Evolutionary conservation across 2,329 filamentous ascomycete genomes (phyloP), one percentile per base, ranked within the genome.

Genomic region (Fusarium albosuccineum): DNA sequence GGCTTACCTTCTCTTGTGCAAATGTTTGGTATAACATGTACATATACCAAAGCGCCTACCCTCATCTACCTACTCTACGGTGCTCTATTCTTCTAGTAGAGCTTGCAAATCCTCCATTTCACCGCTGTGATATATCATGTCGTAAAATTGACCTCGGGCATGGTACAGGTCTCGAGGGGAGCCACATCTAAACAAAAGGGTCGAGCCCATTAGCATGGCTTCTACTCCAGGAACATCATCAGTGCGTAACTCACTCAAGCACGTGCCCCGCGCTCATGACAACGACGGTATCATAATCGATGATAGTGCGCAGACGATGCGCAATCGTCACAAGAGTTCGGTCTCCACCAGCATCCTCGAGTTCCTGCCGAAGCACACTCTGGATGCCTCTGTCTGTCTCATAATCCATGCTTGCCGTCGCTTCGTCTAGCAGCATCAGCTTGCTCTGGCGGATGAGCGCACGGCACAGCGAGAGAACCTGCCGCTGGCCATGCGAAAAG

Each of bases 351-450:
- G 77, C 75, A 42, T 77, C 78, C 53, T 80, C 78, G 29, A 88
- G 80, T 64, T 86, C 85, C 9, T 78, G 74, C 14, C 85, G 79
- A 33, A 88, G 73, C 2, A 86, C 82, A n/a, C 76, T 76, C 74
- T 88, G 86, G 57, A 88, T 86, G 3, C 82, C 83, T 34, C 80
- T 78, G 61, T 88, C 86, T 27, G 86, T 87, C 72, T 86, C 83
- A 60, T 86, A 85, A 68, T 88, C 86, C 79, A 88, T 86, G 67
- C 84, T 87, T 26, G 86, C 85, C 3, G 86, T 88, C 9, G 86
- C 86, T 73, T 88, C 86, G 70, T 88, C 86, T 10, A 87, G 79
- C 3, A 88, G 75, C 79, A 88, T 82, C 27, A 88, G 76, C 73
- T 84, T 85, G 73, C 82, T 85, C 59, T 83, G 80, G 29, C 86